A percentile compares a stretch with the other conserved stretches of the same genome.
phyloP scores from a whole-genome alignment of 2,329 filamentous ascomycete species.

The Spiromastix sp. region DNA sequence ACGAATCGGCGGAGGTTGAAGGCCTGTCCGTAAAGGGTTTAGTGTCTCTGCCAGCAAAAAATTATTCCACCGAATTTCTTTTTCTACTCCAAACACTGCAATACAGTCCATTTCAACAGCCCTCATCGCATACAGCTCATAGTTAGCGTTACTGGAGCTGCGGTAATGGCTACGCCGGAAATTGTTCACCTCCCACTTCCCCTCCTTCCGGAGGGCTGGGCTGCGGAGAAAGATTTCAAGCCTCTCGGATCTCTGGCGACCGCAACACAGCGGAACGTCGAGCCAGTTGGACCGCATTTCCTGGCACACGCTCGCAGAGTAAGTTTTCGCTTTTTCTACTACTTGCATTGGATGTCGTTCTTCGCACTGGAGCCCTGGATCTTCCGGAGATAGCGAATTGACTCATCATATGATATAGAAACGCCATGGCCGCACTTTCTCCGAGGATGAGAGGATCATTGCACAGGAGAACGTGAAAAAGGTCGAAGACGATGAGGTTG shows the following conservation, averaged over 20 bases:
- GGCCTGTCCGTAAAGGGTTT: constrained; percentile 7
- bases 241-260: constrained; percentile 63
- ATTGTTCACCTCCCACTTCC: constrained; percentile 46
- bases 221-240: constrained; percentile 82
- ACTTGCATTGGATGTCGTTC: neutral
- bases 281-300: constrained; percentile 95
- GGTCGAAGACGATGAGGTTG: constrained; percentile 79
- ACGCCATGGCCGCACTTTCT: constrained; percentile 95
- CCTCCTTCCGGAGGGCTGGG: constrained; percentile 68
- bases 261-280: constrained; percentile 75
- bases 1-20: too few relatives aligned
- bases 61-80: constrained; percentile 9
- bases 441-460: constrained; percentile 95
- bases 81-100: constrained; percentile 1
- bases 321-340: constrained; percentile 18
- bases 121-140: neutral
- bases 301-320: constrained; percentile 92
- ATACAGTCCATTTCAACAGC: constrained; percentile 1
- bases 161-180: constrained; percentile 57
- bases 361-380: neutral
- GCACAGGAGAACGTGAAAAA: constrained; percentile 93
- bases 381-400: neutral
- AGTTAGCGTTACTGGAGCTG: constrained; percentile 1
- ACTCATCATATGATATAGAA: constrained; percentile 35
- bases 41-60: constrained; percentile 14